Evolutionary conservation across 2,329 filamentous ascomycete species (phyloP), one percentile per base, ranked within the genome.

Genomic region (Rhynchosporium agropyri): DNA sequence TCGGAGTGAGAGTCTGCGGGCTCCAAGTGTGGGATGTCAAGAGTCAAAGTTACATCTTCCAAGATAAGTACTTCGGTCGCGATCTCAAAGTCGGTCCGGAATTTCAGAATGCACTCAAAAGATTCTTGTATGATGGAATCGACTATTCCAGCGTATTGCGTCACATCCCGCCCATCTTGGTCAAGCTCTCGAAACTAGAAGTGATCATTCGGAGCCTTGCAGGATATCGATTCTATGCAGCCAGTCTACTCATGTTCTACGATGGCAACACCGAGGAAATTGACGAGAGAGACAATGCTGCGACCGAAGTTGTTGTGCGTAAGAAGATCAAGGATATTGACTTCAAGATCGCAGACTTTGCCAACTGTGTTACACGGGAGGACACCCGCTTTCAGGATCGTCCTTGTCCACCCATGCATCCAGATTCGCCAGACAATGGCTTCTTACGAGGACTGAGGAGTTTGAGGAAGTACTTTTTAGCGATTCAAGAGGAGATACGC

Each of bases 261-360:
- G 95, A 99, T 73, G 94, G 92, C n/a, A 92, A 89, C 64, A 80
- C 84, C 3, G 80, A 83, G 75, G 79, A 79, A 67, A 74, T 83
- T 66, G 72, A 82, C 74, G 72, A 84, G 80, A 73, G 72, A 15
- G 76, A 74, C 33, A 73, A 71, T 51, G 68, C 62, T 9, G 77
- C 79, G 20, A 73, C 71, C 12, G 75, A 76, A 60, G 78, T 74
- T 51, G 80, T 83, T 53, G 58, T 71, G 63, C 62, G 70, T 55
- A 67, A 56, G 12, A 66, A 60, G 10, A 60, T 65, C 64, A 79
- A 80, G 53, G 83, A 88, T 68, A 93, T 96, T 73, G 91, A 97
- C 75, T 88, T 99, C 78, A 97, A 97, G 77, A 96, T 99, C 75
- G 94, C 97, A 62, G 95, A 99, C 76, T 99, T 99, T 79, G 95